Evolutionary conservation across 495 filamentous ascomycete species (phyloP).

Genomic region (Podospora fimiseda): DNA sequence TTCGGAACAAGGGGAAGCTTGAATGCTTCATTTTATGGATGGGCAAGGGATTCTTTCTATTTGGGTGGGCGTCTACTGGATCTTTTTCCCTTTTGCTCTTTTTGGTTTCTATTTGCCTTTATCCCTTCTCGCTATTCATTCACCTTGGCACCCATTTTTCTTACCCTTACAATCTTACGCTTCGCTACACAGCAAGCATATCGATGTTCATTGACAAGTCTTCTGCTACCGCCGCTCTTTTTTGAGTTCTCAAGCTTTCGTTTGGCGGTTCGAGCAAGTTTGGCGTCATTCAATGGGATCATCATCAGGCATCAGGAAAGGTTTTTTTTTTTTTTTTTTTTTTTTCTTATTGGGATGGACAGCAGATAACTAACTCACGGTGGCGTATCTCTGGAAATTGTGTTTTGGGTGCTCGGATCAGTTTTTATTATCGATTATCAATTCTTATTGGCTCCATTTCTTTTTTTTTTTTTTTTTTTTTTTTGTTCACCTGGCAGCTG

Average conservation of each 20-base stretch:
- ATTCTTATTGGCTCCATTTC: too few relatives aligned
- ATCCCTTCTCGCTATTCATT: neutral
- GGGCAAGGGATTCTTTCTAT: slow-evolving; percentile 1
- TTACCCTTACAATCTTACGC: neutral
- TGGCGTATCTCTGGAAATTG: neutral
- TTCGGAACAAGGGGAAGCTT: too few relatives aligned
- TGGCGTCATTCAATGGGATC: neutral
- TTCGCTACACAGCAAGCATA: neutral
- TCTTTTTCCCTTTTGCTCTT: neutral
- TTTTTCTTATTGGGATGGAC: neutral
- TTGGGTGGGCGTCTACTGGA: neutral
- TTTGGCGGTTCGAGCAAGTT: neutral
- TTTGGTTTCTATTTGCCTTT: neutral
- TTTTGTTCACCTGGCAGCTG: neutral
- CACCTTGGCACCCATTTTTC: neutral
- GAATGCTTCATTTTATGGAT: slow-evolving; percentile 1
- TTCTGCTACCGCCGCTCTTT: neutral
- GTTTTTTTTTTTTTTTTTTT: too few relatives aligned
- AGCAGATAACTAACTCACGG: neutral
- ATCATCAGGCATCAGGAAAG: neutral
- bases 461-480: neutral
- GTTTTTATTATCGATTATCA: too few relatives aligned
- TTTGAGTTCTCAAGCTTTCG: neutral
- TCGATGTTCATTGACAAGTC: neutral
- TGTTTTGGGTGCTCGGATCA: neutral